Evolutionary conservation across 1,139 yeast species (phyloP).

Genomic region (Kodamaea ohmeri): DNA sequence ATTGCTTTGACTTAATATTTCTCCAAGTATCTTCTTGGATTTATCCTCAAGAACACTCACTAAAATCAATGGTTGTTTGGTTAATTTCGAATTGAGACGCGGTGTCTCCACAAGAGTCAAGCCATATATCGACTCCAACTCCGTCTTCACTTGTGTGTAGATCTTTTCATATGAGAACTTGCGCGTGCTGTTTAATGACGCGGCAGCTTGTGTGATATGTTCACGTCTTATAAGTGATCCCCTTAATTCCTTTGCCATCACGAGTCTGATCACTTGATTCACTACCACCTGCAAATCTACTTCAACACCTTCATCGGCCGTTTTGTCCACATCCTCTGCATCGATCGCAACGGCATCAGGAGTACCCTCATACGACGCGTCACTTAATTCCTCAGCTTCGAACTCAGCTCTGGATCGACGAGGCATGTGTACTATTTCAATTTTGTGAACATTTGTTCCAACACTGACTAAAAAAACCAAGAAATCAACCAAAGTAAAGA

Average conservation of each 20-base stretch:
- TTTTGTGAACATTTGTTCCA: too few relatives aligned
- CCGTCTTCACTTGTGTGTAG: constrained; percentile 18
- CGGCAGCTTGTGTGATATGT: constrained; percentile 15
- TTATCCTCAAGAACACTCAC: constrained; percentile 20
- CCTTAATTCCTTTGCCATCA: constrained; percentile 25
- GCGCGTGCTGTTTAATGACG: not conserved
- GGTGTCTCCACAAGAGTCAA: constrained; percentile 26
- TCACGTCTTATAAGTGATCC: constrained; percentile 29
- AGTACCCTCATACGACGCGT: constrained; percentile 1
- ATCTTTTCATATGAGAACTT: constrained; percentile 18
- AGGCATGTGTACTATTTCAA: too few relatives aligned
- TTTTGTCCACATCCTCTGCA: not conserved
- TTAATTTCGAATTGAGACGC: constrained; percentile 10
- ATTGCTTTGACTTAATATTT: constrained; percentile 17
- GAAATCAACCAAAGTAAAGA: too few relatives aligned
- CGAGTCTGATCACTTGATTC: constrained; percentile 22
- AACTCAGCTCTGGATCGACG: constrained; percentile 1
- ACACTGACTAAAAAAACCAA: too few relatives aligned
- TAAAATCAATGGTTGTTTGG: constrained; percentile 16
- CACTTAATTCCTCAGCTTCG: constrained; percentile 1
- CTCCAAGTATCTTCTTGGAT: constrained; percentile 20
- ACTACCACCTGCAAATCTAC: constrained; percentile 15
- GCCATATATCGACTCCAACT: constrained; percentile 32
- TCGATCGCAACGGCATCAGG: constrained; percentile 6
- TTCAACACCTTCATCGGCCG: constrained; percentile 5